Evolutionary conservation across 2,329 filamentous ascomycete genomes (phyloP), one percentile per base, ranked within the genome.

Genomic region (Nemania serpens): DNA sequence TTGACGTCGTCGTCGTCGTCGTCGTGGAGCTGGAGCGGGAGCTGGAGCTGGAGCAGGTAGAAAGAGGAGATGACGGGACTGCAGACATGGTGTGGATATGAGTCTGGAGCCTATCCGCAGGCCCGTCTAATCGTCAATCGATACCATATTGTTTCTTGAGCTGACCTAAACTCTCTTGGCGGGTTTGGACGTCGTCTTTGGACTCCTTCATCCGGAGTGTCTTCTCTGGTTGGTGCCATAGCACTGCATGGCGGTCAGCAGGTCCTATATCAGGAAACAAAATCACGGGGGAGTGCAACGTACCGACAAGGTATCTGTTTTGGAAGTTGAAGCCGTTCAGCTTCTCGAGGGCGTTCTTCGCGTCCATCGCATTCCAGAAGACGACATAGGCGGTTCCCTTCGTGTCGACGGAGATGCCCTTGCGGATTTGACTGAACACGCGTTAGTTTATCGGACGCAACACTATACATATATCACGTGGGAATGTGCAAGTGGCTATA

Each of bases 271-370:
- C 18, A 58, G 37, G 15, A n/a, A 52, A 56, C 20, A 52, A 55
- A 18, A 50, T 58, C 49, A 36, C 48, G 55, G 37, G 47, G 37
- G 48, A 39, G 56, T 51, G 39, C 53, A 42, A 87, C 91, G 64
- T 86, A 96, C 92, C 93, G 74, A 99, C 95, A 72, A 99, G 91
- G 80, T 99, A 99, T 77, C 95, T 91, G 81, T 94, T 97, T 83
- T 99, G 95, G 79, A 99, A 99, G 83, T 99, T 99, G 88, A 96
- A 99, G 76, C 95, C 95, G 84, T 99, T 99, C 78, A 99, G 85
- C 83, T 98, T 97, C 84, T 99, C 95, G 84, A 95, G 98, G 75
- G 95, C 95, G 80, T 93, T 89, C 83, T 99, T 99, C 70, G 95
- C 93, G 84, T 99, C 95, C 86, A 95, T 91, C 70, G 98, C 94